Conservation (phyloP, 768 basidiomycete species). For the Rhodotorula graminis region DNA sequence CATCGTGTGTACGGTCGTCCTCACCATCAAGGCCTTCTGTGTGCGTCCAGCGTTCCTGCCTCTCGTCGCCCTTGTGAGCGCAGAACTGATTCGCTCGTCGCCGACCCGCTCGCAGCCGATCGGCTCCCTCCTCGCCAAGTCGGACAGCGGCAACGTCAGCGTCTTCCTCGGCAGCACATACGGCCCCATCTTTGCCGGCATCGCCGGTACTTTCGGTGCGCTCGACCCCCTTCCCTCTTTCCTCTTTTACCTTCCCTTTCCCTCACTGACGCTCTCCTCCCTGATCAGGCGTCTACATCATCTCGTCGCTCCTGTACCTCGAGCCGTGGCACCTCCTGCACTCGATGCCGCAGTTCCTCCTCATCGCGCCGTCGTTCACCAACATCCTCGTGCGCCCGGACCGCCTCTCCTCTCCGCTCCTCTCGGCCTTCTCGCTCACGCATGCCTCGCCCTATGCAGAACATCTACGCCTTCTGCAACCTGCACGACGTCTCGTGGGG, state of each 20-base stretch:
- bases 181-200: conserved; percentile 42
- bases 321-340: conserved; percentile 99
- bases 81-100: background rate
- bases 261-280: conserved; percentile 44
- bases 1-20: conserved; percentile 54
- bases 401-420: no score
- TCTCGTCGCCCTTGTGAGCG: fast-evolving
- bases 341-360: conserved; percentile 84
- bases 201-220: conserved; percentile 41
- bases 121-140: conserved; percentile 5
- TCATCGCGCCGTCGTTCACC: conserved; percentile 84
- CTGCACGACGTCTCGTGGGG: conserved; percentile 89
- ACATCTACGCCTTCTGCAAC: conserved; percentile 97
- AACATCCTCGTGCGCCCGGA: conserved; percentile 57
- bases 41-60: background rate
- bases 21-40: conserved; percentile 68
- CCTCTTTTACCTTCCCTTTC: conserved; percentile 42
- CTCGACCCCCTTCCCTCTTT: no score
- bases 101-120: conserved; percentile 28
- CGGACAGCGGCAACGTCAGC: conserved; percentile 4
- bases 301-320: conserved; percentile 46
- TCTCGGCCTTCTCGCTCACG: fast-evolving
- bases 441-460: conserved; percentile 44
- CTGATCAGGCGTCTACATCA: conserved; percentile 62
- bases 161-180: conserved; percentile 38